These are phyloP conservation scores for Paxillus ammoniavirescens DNA, from an alignment of 768 basidiomycete genomes.

Conservation along the genomic window DNA sequence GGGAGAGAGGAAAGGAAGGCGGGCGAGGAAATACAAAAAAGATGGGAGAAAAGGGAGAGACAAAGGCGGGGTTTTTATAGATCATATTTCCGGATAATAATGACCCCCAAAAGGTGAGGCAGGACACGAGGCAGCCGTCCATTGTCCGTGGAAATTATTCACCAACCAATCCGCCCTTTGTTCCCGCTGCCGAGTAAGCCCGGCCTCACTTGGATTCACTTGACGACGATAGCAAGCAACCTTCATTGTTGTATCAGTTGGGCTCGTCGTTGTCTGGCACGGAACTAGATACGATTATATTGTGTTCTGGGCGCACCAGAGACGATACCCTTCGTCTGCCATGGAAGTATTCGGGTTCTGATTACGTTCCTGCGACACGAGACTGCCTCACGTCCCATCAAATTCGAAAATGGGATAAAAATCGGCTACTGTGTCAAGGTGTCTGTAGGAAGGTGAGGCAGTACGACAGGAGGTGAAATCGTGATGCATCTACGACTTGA, in stretches of 20 bases:
- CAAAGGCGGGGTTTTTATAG: conserved; percentile 44
- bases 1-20: conserved; percentile 14
- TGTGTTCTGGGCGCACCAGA: neutral
- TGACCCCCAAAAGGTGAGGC: conserved; percentile 42
- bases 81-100: conserved; percentile 34
- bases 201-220: conserved; percentile 11
- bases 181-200: conserved; percentile 12
- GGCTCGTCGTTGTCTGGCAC: conserved; percentile 7
- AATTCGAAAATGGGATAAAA: conserved; percentile 1
- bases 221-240: neutral
- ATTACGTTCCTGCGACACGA: conserved; percentile 14
- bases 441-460: neutral
- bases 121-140: conserved; percentile 47
- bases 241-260: conserved; percentile 4
- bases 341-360: neutral
- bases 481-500: neutral
- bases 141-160: conserved; percentile 27
- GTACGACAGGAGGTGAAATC: neutral
- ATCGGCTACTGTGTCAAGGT: conserved; percentile 14
- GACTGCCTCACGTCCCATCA: conserved; percentile 24
- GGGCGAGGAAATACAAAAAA: conserved; percentile 26
- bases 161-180: conserved; percentile 16
- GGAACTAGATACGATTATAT: neutral
- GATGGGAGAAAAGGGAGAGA: conserved; percentile 22
- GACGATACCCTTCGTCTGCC: neutral